Evolutionary conservation across 2,329 filamentous ascomycete species (phyloP), one percentile per base, ranked within the genome.

Genomic region (Blastomyces gilchristii): DNA sequence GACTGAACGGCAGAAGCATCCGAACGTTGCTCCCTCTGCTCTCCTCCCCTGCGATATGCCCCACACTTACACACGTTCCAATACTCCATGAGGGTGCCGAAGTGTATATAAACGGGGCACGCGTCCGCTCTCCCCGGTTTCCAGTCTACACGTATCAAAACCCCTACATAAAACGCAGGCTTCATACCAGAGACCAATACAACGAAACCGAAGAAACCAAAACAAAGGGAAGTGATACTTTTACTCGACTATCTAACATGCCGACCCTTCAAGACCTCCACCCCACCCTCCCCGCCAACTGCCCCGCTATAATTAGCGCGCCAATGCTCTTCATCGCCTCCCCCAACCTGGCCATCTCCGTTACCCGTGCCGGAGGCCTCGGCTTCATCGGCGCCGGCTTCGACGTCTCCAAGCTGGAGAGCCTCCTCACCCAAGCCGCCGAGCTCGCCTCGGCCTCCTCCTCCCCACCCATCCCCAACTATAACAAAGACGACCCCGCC

Each of bases 241-340:
- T 22, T 22, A 22, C n/a, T 22, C n/a, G n/a, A 31, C 28, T 31
- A 31, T 31, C 28, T 31, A 53, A 28, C 31, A 61, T 61, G 59
- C 39, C 49, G 2, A 50, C 64, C 28, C 62, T 65, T 58, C 47
- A 56, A 14, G 22, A 41, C 25, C 56, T 62, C 65, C 86, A 86
- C 69, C 83, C 85, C 22, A 58, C 39, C 57, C 22, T 58, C 41
- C 6, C 56, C 22, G 31, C 56, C 56, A 45, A 77, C 45, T 68
- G 74, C 1, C 85, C 86, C 6, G 73, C 89, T 25, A 79, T 91
- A 39, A 77, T 81, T 56, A 78, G 80, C 47, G 87, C 86, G 1
- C 88, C 88, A 0, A 90, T 91, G 88, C 82, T 86, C 56, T 78
- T 85, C 45, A 83, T 90, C 62, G 77, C 80, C 68, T 80, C 72